Percentiles rank a stretch among this genome's conserved stretches.
phyloP scores from a whole-genome alignment of 306 rosid species.

The Medicago arabica region DNA sequence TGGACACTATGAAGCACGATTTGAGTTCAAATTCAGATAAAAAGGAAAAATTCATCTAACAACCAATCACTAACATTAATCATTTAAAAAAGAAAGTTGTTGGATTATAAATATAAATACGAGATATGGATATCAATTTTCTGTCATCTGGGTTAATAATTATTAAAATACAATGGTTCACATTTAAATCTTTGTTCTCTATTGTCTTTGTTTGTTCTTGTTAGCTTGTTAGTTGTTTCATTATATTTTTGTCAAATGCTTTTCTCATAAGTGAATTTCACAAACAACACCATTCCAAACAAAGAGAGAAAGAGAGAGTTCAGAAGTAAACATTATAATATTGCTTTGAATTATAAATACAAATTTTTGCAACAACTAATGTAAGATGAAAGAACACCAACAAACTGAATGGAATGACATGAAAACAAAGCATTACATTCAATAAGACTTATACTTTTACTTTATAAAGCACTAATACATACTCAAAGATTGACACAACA shows the following conservation, averaged over 20 bases:
- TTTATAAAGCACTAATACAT: not conserved
- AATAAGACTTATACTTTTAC: conserved; percentile 43
- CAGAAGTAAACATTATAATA: not conserved
- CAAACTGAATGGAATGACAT: conserved; percentile 52
- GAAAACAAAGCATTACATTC: conserved; percentile 50
- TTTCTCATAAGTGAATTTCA: not conserved
- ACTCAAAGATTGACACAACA: not conserved
- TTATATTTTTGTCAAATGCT: not conserved
- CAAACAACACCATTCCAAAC: not conserved
- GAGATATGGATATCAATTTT: not conserved
- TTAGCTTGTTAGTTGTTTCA: not conserved
- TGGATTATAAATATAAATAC: not conserved
- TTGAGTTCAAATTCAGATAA: too few species aligned
- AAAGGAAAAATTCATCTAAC: too few species aligned
- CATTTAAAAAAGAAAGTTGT: not conserved
- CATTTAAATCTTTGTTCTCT: not conserved
- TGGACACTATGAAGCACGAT: too few species aligned
- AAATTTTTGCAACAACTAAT: conserved; percentile 37
- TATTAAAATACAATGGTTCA: not conserved
- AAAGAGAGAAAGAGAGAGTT: not conserved
- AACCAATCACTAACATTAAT: too few species aligned
- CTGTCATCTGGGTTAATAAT: not conserved
- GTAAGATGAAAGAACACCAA: conserved; percentile 52
- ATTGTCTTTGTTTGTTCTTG: not conserved
- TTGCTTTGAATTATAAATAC: conserved; percentile 17